Percentiles rank a stretch among this genome's conserved stretches.
Evolutionary conservation across 345 rosid genomes (phyloP).

Genomic region (Mangifera indica): DNA sequence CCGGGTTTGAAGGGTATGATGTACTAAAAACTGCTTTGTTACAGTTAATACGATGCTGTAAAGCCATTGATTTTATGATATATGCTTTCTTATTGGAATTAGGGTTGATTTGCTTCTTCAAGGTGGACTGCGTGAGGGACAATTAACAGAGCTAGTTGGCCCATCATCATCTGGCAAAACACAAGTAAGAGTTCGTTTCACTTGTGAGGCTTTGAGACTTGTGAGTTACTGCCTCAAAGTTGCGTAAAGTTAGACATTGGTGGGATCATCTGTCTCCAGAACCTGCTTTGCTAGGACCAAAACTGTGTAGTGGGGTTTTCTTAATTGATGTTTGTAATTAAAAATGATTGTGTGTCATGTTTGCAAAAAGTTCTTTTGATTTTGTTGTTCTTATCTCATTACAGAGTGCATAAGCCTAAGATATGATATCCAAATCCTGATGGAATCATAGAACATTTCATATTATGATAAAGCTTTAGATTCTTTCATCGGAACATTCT

Average conservation of each 20-base stretch:
- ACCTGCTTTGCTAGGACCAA: no score
- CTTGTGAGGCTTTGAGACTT: neutral
- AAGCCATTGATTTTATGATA: neutral
- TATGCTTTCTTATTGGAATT: slow-evolving; percentile 19
- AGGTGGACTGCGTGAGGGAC: slow-evolving; percentile 70
- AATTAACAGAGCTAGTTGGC: slow-evolving; percentile 78
- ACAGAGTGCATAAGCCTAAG: neutral
- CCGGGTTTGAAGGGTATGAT: slow-evolving; percentile 62
- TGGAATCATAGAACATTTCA: neutral
- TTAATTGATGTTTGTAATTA: no score
- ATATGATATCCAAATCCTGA: neutral
- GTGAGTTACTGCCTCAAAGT: no score
- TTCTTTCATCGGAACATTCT: neutral
- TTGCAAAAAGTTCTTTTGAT: no score
- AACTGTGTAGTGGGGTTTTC: no score
- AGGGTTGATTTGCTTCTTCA: slow-evolving; percentile 66
- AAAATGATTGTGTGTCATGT: no score
- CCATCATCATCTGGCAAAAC: slow-evolving; percentile 92
- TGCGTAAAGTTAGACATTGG: no score
- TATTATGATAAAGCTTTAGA: neutral
- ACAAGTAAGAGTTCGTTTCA: slow-evolving; percentile 44
- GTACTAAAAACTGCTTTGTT: neutral
- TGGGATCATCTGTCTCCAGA: no score
- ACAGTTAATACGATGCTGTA: neutral
- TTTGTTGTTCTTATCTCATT: no score